Percentiles rank a stretch among this genome's conserved stretches.
Conservation (phyloP, 139 green algal species). For the Closterium sp. region DNA sequence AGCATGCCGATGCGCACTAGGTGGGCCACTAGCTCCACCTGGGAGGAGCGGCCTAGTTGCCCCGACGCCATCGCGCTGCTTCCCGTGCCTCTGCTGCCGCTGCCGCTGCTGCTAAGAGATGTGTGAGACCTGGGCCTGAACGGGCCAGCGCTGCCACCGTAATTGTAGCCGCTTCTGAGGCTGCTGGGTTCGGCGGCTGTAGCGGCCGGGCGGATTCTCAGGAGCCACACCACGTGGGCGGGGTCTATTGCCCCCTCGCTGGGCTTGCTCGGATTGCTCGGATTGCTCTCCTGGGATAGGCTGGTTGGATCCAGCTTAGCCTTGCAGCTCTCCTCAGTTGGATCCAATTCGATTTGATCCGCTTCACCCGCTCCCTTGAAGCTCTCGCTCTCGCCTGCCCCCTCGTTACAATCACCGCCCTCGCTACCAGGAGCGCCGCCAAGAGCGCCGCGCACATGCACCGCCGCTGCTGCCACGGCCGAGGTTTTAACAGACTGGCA, state of each 20-base stretch:
- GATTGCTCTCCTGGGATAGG: neutral
- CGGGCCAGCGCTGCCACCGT: neutral
- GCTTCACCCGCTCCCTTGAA: neutral
- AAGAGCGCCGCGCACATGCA: no score
- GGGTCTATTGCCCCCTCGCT: neutral
- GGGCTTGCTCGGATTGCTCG: neutral
- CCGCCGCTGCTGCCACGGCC: neutral
- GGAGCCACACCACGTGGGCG: neutral
- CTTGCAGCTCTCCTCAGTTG: neutral
- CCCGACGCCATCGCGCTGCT: neutral
- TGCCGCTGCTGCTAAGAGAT: neutral
- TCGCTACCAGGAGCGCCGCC: neutral
- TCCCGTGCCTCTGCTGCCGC: neutral
- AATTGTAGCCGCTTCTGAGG: neutral
- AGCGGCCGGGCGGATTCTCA: neutral
- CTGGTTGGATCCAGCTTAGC: neutral
- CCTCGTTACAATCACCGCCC: neutral
- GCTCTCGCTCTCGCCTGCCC: neutral
- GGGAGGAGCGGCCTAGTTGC: neutral
- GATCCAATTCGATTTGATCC: no score
- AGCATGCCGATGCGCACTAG: constrained; percentile 14
- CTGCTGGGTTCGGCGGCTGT: neutral
- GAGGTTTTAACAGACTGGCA: no score
- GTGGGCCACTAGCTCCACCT: neutral
- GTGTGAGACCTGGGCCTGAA: neutral